Evolutionary conservation across 768 basidiomycete genomes (phyloP), one percentile per base, ranked within the genome.

Genomic region (Tricholoma sp.): DNA sequence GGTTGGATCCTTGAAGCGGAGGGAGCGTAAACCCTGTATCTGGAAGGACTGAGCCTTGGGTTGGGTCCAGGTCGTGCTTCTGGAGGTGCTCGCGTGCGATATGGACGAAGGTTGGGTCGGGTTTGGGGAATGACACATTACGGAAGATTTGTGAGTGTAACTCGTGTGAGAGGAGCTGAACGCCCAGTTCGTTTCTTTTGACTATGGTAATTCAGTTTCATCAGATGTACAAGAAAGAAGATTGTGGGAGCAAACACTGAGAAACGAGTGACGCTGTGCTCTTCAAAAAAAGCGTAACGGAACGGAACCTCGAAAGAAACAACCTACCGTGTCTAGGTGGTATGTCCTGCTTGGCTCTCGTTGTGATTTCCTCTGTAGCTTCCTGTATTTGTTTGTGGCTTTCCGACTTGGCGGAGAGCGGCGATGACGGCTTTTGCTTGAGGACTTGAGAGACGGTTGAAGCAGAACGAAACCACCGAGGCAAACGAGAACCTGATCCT

Each of bases 161-260:
- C n/a, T 76, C 75, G 8, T 83, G 81, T 14, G 94, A 90, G 54
- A 98, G 83, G 55, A 97, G 83, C 67, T 98, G 95, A 6, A 98
- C 94, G n/a, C 95, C 95, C 41, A 94, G 78, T 59, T 88, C 83
- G 67, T 97, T 98, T 54, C 92, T 81, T 68, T 85, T 83, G 58
- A 79, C 85, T 85, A 56, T 57, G 31, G 10, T 1, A 49, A 4
- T n/a, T 49, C 14, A 24, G 37, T 10, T 18, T 39, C 29, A 55
- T 34, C 19, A 56, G 22, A 19, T 1, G 21, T 24, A 22, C 16
- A 5, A 14, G 9, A 22, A 34, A n/a, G 3, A n/a, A 16, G 21
- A 45, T 10, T 19, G 8, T 19, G 16, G 22, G 3, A 19, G 7
- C 21, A 41, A 43, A 46, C 14, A 10, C 31, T 11, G 2, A 24